phyloP scores from a whole-genome alignment of 345 rosid genomes.

The Cardamine resedifolia region DNA sequence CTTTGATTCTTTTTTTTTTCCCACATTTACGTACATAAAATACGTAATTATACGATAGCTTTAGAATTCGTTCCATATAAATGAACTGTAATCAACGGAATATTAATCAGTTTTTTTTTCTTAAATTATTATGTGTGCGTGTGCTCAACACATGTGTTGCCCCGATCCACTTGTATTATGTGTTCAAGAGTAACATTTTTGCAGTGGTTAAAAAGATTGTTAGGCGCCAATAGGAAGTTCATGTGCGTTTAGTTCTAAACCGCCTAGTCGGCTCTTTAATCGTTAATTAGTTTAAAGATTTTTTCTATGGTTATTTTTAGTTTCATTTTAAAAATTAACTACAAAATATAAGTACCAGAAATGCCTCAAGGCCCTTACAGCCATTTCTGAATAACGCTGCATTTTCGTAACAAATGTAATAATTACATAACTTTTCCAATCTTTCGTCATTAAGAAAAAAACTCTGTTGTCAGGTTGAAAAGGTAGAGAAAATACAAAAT shows the following conservation, averaged over 20 bases:
- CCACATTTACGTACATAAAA: slow-evolving; percentile 29
- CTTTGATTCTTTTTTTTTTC: slow-evolving; percentile 19
- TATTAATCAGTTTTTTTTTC: background rate
- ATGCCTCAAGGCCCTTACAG: background rate
- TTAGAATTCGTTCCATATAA: slow-evolving; percentile 4
- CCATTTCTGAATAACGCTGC: background rate
- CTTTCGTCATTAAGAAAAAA: background rate
- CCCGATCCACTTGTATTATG: background rate
- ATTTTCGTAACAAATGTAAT: background rate
- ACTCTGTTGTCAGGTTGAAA: background rate
- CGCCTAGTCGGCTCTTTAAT: too few species aligned
- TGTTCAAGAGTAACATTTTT: background rate
- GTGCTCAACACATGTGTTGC: background rate
- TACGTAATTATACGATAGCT: slow-evolving; percentile 26
- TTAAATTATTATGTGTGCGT: background rate
- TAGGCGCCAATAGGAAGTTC: too few species aligned
- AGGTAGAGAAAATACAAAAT: background rate
- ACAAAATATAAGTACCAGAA: background rate
- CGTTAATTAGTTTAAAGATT: background rate
- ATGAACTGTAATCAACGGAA: slow-evolving; percentile 17
- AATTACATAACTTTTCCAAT: background rate
- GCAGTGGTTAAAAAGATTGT: background rate
- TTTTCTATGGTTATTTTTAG: background rate
- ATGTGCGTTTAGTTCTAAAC: too few species aligned
- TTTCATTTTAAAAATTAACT: background rate